phyloP scores from a whole-genome alignment of 1,284 basidiomycete species.

The Cerrena zonata region DNA sequence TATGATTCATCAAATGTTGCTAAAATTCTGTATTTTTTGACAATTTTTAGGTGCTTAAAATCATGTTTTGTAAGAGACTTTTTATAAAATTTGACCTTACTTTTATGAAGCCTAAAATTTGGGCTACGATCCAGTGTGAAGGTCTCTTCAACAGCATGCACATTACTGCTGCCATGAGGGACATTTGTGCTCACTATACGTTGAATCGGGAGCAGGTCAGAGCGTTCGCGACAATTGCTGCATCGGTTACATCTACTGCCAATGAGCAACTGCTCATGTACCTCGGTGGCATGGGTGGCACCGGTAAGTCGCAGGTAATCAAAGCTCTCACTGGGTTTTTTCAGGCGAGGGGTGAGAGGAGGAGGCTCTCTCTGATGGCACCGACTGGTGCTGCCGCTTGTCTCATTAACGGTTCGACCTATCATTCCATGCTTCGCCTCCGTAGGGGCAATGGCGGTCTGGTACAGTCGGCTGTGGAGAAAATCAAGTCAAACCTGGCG shows the following conservation, averaged over 20 bases:
- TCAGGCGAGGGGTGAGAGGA: constrained; percentile 15
- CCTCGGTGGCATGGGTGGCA: constrained; percentile 26
- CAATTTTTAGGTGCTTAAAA: too few species aligned
- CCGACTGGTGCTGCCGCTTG: constrained; percentile 35
- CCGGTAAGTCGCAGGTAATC: constrained; percentile 40
- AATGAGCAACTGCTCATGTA: constrained; percentile 17
- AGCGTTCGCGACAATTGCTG: constrained; percentile 30
- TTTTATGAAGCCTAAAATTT: neutral
- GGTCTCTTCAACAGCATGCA: neutral
- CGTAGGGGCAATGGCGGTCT: neutral
- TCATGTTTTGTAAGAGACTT: too few species aligned
- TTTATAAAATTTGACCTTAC: too few species aligned
- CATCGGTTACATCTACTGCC: constrained; percentile 19
- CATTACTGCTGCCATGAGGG: neutral
- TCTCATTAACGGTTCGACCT: constrained; percentile 32
- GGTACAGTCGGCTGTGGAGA: neutral
- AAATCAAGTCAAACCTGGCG: constrained; percentile 14
- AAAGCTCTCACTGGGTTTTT: constrained; percentile 31
- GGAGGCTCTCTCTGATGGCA: constrained; percentile 28
- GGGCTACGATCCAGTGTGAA: neutral
- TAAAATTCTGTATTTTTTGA: too few species aligned
- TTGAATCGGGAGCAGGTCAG: constrained; percentile 29
- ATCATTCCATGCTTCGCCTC: constrained; percentile 31
- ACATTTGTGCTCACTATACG: neutral
- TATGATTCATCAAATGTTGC: too few species aligned